phyloP scores from a whole-genome alignment of 2,329 filamentous ascomycete species.

The Aspergillus floridensis region DNA sequence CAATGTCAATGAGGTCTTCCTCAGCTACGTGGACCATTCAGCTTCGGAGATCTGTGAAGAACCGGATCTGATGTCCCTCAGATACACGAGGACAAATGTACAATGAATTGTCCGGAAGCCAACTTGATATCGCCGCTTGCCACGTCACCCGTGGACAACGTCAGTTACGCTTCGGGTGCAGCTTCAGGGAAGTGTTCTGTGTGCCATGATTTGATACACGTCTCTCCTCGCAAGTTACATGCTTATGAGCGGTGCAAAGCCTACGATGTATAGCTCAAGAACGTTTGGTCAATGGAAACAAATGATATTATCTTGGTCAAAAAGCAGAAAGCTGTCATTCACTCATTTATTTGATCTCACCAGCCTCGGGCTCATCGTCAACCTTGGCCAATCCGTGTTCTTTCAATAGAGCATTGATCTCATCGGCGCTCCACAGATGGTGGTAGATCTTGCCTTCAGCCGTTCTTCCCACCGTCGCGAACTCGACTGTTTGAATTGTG shows the following conservation, averaged over 20 bases:
- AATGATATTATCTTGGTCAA: conserved; percentile 30
- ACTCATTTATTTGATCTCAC: conserved; percentile 42
- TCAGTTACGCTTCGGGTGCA: conserved; percentile 26
- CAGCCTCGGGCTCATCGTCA: conserved; percentile 63
- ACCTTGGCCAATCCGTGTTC: conserved; percentile 93
- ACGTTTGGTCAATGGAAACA: conserved; percentile 12
- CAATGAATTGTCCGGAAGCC: conserved; percentile 22
- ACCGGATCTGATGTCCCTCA: conserved; percentile 19
- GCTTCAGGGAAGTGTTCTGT: conserved; percentile 11
- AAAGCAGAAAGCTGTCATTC: conserved; percentile 24
- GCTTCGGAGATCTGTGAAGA: conserved; percentile 12
- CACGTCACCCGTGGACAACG: conserved; percentile 33
- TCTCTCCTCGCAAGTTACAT: conserved; percentile 12
- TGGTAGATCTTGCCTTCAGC: conserved; percentile 97
- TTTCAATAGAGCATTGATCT: conserved; percentile 90
- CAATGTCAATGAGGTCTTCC: conserved; percentile 10
- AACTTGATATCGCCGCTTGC: conserved; percentile 25
- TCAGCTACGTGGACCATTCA: conserved; percentile 32
- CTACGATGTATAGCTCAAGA: conserved; percentile 6
- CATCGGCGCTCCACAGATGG: conserved; percentile 92
- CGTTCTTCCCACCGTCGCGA: conserved; percentile 95
- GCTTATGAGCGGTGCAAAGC: conserved; percentile 2
- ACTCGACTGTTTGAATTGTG: conserved; percentile 69
- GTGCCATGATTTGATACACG: background rate
- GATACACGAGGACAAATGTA: conserved; percentile 19